A percentile compares a stretch with the other conserved stretches of the same genome.
Conservation (phyloP, 2,329 filamentous ascomycete species). For the Fusarium brevicatenulatum region DNA sequence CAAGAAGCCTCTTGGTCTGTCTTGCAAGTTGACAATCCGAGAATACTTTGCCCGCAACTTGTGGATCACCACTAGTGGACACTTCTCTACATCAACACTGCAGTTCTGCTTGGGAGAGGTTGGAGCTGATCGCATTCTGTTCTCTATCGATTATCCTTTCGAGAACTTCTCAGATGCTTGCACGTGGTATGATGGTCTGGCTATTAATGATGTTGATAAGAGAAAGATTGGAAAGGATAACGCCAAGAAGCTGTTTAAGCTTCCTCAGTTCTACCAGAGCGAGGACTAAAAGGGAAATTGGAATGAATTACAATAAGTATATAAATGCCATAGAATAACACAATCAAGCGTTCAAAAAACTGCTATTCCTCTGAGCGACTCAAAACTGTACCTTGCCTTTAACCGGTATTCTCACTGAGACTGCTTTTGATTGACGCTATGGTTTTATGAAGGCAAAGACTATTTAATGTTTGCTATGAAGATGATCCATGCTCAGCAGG, state of each 20-base stretch:
- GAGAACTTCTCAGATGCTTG: conserved; percentile 57
- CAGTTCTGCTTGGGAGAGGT: conserved; percentile 61
- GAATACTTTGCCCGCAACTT: conserved; percentile 66
- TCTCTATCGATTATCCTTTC: conserved; percentile 64
- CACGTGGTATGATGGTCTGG: conserved; percentile 53
- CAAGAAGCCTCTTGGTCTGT: conserved; percentile 60
- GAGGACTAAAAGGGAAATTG: conserved; percentile 11
- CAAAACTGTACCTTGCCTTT: neutral
- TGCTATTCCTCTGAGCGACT: neutral
- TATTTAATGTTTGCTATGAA: neutral
- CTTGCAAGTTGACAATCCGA: conserved; percentile 60
- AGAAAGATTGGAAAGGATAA: conserved; percentile 57
- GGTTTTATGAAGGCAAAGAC: neutral
- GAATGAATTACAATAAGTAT: neutral
- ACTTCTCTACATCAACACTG: conserved; percentile 64
- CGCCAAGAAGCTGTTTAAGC: conserved; percentile 54
- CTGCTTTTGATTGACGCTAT: neutral
- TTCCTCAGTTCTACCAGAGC: conserved; percentile 40
- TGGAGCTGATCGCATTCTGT: conserved; percentile 61
- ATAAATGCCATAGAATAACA: neutral
- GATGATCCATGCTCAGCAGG: neutral
- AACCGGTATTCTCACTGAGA: neutral
- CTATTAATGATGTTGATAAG: conserved; percentile 49
- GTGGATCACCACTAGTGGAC: conserved; percentile 66
- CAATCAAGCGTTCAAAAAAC: neutral